Percentiles rank a stretch among this genome's conserved stretches.
phyloP scores from a whole-genome alignment of 73 alveolate genomes.

The Stentor coeruleus region DNA sequence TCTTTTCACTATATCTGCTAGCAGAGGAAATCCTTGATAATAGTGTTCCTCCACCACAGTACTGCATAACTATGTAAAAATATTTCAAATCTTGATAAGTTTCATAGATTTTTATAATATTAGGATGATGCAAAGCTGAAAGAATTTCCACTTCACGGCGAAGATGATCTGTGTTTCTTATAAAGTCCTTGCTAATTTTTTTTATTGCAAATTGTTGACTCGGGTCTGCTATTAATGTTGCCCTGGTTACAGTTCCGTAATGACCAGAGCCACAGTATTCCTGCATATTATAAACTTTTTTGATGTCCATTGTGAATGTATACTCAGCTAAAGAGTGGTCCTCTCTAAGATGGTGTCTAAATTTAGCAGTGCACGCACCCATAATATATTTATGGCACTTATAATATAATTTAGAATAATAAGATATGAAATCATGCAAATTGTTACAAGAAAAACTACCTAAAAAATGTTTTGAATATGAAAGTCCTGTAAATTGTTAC shows the following conservation, averaged over 20 bases:
- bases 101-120: constrained; percentile 38
- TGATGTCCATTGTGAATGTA: not conserved
- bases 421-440: too few relatives aligned
- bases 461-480: too few relatives aligned
- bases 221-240: not conserved
- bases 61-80: constrained; percentile 42
- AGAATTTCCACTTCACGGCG: constrained; percentile 43
- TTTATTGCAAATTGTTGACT: not conserved
- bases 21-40: constrained; percentile 19
- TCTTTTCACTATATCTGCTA: not conserved
- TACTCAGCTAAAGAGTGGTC: constrained; percentile 11
- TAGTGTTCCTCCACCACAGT: constrained; percentile 42
- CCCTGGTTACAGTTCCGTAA: constrained; percentile 4
- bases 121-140: constrained; percentile 39
- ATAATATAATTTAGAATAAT: too few relatives aligned
- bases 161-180: not conserved
- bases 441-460: too few relatives aligned
- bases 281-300: not conserved
- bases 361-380: not conserved
- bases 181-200: not conserved
- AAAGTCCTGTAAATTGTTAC: too few relatives aligned
- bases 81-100: constrained; percentile 33
- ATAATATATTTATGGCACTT: too few relatives aligned
- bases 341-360: not conserved
- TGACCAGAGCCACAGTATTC: not conserved